Evolutionary conservation across 2,329 filamentous ascomycete species (phyloP).

Genomic region (Xylaria sp.): DNA sequence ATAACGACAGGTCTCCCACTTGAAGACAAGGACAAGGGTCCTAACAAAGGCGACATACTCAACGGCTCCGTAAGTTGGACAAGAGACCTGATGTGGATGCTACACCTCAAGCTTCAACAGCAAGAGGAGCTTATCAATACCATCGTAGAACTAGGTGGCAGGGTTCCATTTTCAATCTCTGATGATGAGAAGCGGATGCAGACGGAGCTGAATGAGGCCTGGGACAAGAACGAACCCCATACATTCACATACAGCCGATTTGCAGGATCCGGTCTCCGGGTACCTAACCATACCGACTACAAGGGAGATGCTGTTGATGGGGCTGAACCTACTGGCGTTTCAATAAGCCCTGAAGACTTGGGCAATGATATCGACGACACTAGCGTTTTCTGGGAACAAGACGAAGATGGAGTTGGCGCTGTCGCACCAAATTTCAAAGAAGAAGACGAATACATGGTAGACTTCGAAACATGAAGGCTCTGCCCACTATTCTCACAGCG

Average conservation of each 20-base stretch:
- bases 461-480: slow-evolving; percentile 35
- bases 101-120: slow-evolving; percentile 88
- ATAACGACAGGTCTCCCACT: slow-evolving; percentile 93
- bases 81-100: slow-evolving; percentile 96
- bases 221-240: slow-evolving; percentile 79
- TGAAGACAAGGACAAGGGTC: slow-evolving; percentile 98
- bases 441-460: slow-evolving; percentile 80
- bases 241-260: slow-evolving; percentile 88
- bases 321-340: slow-evolving; percentile 56
- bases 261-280: slow-evolving; percentile 85
- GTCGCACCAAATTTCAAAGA: slow-evolving; percentile 83
- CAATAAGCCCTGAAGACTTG: slow-evolving; percentile 64
- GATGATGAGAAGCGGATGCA: slow-evolving; percentile 98
- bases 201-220: slow-evolving; percentile 87
- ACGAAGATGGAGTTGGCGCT: slow-evolving; percentile 77
- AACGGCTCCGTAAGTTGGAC: slow-evolving; percentile 98
- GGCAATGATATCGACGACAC: slow-evolving; percentile 61
- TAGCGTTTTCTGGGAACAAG: slow-evolving; percentile 73
- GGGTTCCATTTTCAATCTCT: slow-evolving; percentile 82
- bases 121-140: slow-evolving; percentile 86
- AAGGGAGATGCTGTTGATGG: slow-evolving; percentile 79
- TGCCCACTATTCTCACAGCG: background rate
- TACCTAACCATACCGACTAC: slow-evolving; percentile 93
- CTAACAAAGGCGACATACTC: slow-evolving; percentile 98
- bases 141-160: slow-evolving; percentile 77